Evolutionary conservation across 768 basidiomycete genomes (phyloP).

Genomic region (Lactifluus hygrophoroides): DNA sequence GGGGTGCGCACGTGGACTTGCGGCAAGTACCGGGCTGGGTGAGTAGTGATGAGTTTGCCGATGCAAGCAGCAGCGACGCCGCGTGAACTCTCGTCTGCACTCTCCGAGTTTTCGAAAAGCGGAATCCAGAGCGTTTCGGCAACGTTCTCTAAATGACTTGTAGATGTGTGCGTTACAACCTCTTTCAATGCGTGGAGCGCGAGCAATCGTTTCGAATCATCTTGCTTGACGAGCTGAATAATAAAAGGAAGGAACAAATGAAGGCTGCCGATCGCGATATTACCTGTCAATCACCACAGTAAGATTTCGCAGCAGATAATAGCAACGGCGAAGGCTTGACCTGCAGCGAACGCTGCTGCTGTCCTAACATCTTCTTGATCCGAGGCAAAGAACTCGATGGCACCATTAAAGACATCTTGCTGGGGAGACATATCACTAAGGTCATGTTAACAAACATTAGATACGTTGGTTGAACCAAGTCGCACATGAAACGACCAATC

Average conservation of each 20-base stretch:
- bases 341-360: slow-evolving; percentile 91
- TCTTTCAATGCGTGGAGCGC: slow-evolving; percentile 92
- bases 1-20: slow-evolving; percentile 68
- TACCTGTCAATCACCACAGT: slow-evolving; percentile 41
- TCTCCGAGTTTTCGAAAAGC: slow-evolving; percentile 84
- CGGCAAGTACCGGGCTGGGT: slow-evolving; percentile 84
- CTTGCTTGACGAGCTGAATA: slow-evolving; percentile 65
- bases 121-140: slow-evolving; percentile 90
- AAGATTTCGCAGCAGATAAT: neutral
- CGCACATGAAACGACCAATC: slow-evolving; percentile 83
- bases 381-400: slow-evolving; percentile 65
- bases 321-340: slow-evolving; percentile 32
- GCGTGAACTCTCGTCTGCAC: slow-evolving; percentile 82
- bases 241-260: slow-evolving; percentile 80
- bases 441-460: neutral
- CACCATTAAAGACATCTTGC: slow-evolving; percentile 64
- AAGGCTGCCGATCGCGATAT: slow-evolving; percentile 91
- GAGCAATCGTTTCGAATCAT: slow-evolving; percentile 72
- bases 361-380: slow-evolving; percentile 82
- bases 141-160: slow-evolving; percentile 74
- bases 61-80: slow-evolving; percentile 96
- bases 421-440: slow-evolving; percentile 83
- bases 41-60: slow-evolving; percentile 88
- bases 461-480: slow-evolving; percentile 10
- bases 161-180: slow-evolving; percentile 87